Base-by-base conservation (phyloP, 306 rosid genomes). In the Vigna hirtella region DNA sequence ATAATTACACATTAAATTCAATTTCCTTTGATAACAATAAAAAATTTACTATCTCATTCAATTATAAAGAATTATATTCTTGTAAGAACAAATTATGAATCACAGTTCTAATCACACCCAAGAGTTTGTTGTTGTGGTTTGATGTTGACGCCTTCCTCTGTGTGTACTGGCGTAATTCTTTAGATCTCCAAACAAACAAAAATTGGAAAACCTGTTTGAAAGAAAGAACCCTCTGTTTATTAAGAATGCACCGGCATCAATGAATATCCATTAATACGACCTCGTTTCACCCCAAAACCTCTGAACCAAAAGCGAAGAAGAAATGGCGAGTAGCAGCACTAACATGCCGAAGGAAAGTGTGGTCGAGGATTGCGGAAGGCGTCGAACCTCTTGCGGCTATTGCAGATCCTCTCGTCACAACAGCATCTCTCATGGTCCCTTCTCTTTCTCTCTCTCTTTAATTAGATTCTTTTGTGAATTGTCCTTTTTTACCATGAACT, bases 361-460 rank as follows among this genome's bases (percentile, higher is more conserved):
- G 7, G 97, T 96, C 18, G 66, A 58, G 9, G 92, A 96, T 78
- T 90, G 81, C 6, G 88, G 91, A 74, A 85, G 82, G 63, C 86
- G 85, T 38, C 85, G 82, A 74, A 79, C 87, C 81, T 75, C 94
- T 51, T 95, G 99, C 76, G 99, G 98, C 58, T 96, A 95, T 57
- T 95, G 99, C 74, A 82, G 78, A 90, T 90, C 97, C 50, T 64
- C 87, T 8, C 81, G 87, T 82, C 88, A 71, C 57, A 74, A 83
- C 76, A 89, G 99, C 85, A 82, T 91, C 87, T 85, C 97, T 83
- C 94, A 95, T 45, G 98, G 99, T 95, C 76, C 30, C 62, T 67
- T 95, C 76, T 24, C 57, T 67, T 36, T 55, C 59, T 73, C 24
- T 68, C 24, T 68, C 3, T 57, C 22, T 2, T 7, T 49, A 48